A percentile compares a stretch with the other conserved stretches of the same genome.
Conservation (phyloP, 768 basidiomycete genomes). For the Gelatoporia subvermispora region DNA sequence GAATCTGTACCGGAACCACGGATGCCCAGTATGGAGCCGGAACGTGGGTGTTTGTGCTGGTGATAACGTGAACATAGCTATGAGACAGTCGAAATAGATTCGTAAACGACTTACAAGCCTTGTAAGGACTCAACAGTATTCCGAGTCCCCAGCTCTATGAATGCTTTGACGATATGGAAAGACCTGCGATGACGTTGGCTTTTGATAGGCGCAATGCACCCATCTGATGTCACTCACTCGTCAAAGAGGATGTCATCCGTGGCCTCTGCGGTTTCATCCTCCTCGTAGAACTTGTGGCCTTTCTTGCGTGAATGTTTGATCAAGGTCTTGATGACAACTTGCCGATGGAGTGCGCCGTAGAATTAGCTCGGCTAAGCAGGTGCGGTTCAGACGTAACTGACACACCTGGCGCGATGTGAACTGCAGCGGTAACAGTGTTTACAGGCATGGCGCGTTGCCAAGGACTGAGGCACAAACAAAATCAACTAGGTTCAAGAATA, state of each 20-base stretch:
- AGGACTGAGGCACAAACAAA: too few relatives aligned
- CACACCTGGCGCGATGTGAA: conserved; percentile 49
- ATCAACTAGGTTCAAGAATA: too few relatives aligned
- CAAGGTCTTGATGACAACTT: conserved; percentile 54
- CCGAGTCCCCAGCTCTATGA: conserved; percentile 57
- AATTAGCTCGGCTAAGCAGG: not conserved
- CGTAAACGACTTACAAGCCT: conserved; percentile 40
- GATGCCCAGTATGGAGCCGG: conserved; percentile 65
- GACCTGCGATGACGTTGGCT: conserved; percentile 35
- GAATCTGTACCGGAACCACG: conserved; percentile 53
- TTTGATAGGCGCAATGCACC: not conserved
- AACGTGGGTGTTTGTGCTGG: conserved; percentile 66
- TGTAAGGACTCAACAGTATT: conserved; percentile 74
- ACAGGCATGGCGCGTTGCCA: conserved; percentile 44
- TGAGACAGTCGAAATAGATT: not conserved
- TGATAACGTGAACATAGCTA: not conserved
- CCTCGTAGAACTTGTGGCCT: conserved; percentile 32
- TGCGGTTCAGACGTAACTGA: not conserved
- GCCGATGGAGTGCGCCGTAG: too few relatives aligned
- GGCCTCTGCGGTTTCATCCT: conserved; percentile 34
- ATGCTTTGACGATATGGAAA: conserved; percentile 69
- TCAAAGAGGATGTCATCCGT: conserved; percentile 67
- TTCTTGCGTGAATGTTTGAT: conserved; percentile 42
- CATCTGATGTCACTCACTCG: conserved; percentile 37
- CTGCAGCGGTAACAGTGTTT: conserved; percentile 47